These are phyloP conservation scores for Cucumis hystrix DNA, from an alignment of 306 rosid species.

Conservation along the genomic window DNA sequence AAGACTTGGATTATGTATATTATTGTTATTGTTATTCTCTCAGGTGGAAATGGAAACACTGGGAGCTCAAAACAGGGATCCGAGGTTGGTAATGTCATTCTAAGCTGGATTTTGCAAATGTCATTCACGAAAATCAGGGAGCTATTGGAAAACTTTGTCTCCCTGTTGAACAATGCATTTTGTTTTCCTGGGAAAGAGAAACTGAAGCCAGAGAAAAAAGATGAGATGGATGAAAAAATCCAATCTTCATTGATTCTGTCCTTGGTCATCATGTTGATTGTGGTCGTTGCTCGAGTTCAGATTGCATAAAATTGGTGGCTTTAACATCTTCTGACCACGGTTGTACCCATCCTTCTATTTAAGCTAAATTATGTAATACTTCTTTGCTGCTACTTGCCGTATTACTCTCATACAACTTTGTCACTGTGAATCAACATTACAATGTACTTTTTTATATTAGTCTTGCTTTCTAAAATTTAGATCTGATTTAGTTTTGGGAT, in stretches of 20 bases:
- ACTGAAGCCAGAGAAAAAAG: slow-evolving; percentile 3
- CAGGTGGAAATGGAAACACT: slow-evolving; percentile 19
- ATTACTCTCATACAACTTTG: too few relatives aligned
- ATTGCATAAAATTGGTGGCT: not conserved
- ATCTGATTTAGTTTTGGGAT: too few relatives aligned
- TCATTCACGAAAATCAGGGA: slow-evolving; percentile 33
- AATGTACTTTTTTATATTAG: too few relatives aligned
- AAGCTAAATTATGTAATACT: not conserved
- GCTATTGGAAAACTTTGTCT: slow-evolving; percentile 30
- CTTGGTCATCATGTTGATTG: slow-evolving; percentile 34
- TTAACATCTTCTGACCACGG: not conserved
- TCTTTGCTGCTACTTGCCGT: not conserved
- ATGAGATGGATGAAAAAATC: slow-evolving; percentile 28
- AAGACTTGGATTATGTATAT: not conserved
- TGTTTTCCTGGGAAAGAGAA: slow-evolving; percentile 13
- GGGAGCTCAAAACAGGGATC: slow-evolving; percentile 11
- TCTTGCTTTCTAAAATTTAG: too few relatives aligned
- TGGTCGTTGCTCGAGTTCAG: slow-evolving; percentile 28
- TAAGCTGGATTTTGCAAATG: slow-evolving; percentile 33
- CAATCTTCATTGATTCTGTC: slow-evolving; percentile 44
- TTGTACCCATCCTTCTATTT: not conserved
- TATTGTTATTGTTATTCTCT: not conserved
- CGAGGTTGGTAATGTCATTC: slow-evolving; percentile 15
- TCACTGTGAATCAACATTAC: too few relatives aligned
- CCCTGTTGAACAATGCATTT: slow-evolving; percentile 31